These are phyloP conservation scores for Reutealis trisperma DNA, from an alignment of 345 rosid genomes.

Conservation along the genomic window DNA sequence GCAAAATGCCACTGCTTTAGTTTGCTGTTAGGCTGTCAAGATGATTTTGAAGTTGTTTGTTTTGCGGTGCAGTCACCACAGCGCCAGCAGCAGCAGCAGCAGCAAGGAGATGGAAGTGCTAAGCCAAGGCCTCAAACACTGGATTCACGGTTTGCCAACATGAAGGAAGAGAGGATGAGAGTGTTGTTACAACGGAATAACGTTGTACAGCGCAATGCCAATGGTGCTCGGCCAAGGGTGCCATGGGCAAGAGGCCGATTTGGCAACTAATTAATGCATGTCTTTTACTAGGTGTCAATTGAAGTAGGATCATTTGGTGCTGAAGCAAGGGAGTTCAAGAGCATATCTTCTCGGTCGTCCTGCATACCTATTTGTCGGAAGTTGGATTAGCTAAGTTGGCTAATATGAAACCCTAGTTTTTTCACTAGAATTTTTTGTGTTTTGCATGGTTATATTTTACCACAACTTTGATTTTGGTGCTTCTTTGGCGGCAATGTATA, in stretches of 20 bases:
- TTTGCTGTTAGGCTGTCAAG: background rate
- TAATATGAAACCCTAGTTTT: background rate
- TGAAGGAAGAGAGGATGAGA: slow-evolving; percentile 79
- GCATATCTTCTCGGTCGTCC: background rate
- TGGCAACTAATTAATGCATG: slow-evolving; percentile 40
- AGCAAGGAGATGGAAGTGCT: slow-evolving; percentile 36
- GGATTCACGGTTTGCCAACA: slow-evolving; percentile 77
- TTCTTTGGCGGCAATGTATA: slow-evolving; percentile 6
- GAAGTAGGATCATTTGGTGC: background rate
- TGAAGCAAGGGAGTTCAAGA: background rate
- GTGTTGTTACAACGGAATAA: slow-evolving; percentile 35
- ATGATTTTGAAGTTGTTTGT: background rate
- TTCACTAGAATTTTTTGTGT: background rate
- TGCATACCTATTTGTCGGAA: background rate
- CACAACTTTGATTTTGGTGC: slow-evolving; percentile 1
- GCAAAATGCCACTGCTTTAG: background rate
- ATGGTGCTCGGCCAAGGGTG: slow-evolving; percentile 35
- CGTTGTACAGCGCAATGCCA: slow-evolving; percentile 27
- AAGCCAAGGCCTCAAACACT: slow-evolving; percentile 71
- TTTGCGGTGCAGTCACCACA: slow-evolving; percentile 13
- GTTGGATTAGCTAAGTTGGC: background rate
- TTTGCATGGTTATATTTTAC: background rate
- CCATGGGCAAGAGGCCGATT: slow-evolving; percentile 67
- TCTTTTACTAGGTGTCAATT: background rate
- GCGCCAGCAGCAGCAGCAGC: slow-evolving; percentile 30